Base-by-base conservation (phyloP, 2,329 filamentous ascomycete species). In the Trichoderma afroharzianum region DNA sequence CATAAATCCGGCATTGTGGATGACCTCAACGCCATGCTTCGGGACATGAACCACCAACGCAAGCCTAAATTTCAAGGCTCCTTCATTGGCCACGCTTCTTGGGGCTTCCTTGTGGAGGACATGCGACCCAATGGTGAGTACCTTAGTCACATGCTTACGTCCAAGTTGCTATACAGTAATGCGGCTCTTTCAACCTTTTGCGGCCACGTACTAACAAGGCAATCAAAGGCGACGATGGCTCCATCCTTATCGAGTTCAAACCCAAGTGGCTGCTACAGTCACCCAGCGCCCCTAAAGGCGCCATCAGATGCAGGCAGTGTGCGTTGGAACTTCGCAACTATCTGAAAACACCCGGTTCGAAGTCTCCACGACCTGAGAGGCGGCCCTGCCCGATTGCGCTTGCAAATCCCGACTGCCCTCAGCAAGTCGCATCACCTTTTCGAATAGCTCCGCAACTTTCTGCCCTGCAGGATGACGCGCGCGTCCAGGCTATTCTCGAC, bases 221-320 rank as follows among this genome's bases (percentile, higher is more conserved):
- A 14, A n/a, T 66, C 26, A 79, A 26, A 58, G 79, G 80, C 71
- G 71, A 76, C 15, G 75, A 78, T 26, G 75, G 77, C n/a, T 78
- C 75, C 71, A 70, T 79, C 32, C 78, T 92, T 36, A 82, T 93
- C 70, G 92, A 95, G 79, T 92, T 95, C 81, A 96, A 96, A 79
- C 93, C 93, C 15, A 96, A 96, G 81, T 96, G 93, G 93, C 87
- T 96, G 30, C 82, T 86, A 9, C 92, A 94, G 79, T 95, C 92
- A 2, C 92, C 91, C 4, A 90, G 88, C 47, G 92, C 93, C 0
- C 93, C 93, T 1, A 30, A 78, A 0, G 80, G 82, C 32, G 88
- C 92, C 53, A 86, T 84, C 64, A 85, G 92, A 64, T 96, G 93
- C 81, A 89, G 93, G 36, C 94, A 91, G 50, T 96, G 93, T 79